These are phyloP conservation scores for Aspergillus steynii DNA, from an alignment of 495 filamentous ascomycete genomes.

Conservation along the genomic window DNA sequence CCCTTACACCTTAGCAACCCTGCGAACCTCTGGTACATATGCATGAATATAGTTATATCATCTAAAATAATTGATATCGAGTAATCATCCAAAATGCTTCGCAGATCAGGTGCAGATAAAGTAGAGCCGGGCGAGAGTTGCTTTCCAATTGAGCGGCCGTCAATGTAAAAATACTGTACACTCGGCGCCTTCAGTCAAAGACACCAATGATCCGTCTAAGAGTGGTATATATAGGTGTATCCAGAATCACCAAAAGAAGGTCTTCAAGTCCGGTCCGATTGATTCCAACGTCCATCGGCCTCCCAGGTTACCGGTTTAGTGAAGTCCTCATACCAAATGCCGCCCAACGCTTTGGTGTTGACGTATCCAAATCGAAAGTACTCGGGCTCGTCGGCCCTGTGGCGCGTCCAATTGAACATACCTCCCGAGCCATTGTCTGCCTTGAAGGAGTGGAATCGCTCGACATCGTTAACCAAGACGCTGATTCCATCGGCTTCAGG, in stretches of 20 bases:
- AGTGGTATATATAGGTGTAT: background rate
- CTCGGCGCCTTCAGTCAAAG: background rate
- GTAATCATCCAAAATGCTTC: background rate
- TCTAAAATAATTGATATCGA: conserved; percentile 2
- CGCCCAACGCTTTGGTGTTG: conserved; percentile 46
- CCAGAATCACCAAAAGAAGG: background rate
- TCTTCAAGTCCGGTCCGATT: background rate
- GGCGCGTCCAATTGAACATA: conserved; percentile 46
- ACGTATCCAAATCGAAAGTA: conserved; percentile 85
- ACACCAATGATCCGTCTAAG: background rate
- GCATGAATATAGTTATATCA: background rate
- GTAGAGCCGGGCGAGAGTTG: background rate
- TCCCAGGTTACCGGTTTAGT: conserved; percentile 73
- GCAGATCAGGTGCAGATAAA: background rate
- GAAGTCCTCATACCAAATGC: conserved; percentile 70
- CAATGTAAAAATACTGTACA: background rate
- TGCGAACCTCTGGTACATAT: background rate
- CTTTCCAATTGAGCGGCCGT: background rate
- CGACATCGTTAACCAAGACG: conserved; percentile 60
- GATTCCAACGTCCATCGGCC: conserved; percentile 44
- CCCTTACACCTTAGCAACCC: too few species aligned
- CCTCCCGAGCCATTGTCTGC: conserved; percentile 38
- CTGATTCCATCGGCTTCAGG: conserved; percentile 54
- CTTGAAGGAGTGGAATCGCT: conserved; percentile 49
- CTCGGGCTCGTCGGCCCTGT: conserved; percentile 53